Conservation (phyloP, 2,329 filamentous ascomycete species). For the Aureobasidium mangrovei region DNA sequence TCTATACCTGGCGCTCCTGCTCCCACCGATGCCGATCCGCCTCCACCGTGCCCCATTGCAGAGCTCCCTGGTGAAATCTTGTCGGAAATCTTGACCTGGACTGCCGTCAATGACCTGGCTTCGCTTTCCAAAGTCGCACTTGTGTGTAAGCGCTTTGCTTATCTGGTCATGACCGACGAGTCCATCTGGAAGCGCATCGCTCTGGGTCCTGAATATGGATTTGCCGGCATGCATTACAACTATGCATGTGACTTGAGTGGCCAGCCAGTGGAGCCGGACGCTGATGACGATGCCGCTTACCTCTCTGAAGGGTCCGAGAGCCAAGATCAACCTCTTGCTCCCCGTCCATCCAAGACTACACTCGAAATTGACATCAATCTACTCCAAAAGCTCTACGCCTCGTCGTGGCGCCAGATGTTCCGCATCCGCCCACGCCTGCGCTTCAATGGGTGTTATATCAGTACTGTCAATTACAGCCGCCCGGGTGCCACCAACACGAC, state of each 20-base stretch:
- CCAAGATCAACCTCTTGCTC: not conserved
- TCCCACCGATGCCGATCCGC: constrained; percentile 59
- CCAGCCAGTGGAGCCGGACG: constrained; percentile 26
- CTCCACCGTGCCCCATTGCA: constrained; percentile 73
- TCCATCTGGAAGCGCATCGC: constrained; percentile 76
- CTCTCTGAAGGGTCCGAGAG: not conserved
- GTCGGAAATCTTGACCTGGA: constrained; percentile 63
- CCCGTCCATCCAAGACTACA: constrained; percentile 14
- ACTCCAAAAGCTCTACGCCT: constrained; percentile 23
- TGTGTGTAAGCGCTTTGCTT: constrained; percentile 83
- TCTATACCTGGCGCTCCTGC: constrained; percentile 60
- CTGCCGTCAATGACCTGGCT: constrained; percentile 66
- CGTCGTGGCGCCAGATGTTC: constrained; percentile 58
- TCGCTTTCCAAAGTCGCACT: constrained; percentile 66
- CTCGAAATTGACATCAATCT: constrained; percentile 21
- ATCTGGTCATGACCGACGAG: constrained; percentile 74
- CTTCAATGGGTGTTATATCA: constrained; percentile 95
- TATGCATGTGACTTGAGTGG: constrained; percentile 57
- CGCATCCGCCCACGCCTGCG: constrained; percentile 74
- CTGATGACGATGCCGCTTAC: constrained; percentile 10
- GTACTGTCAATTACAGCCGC: constrained; percentile 89
- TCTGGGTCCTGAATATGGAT: constrained; percentile 63
- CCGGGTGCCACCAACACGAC: constrained; percentile 64
- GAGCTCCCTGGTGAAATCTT: constrained; percentile 76
- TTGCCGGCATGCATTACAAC: constrained; percentile 72